Evolutionary conservation across 2,329 filamentous ascomycete genomes (phyloP).

Genomic region (Monosporascus sp.): DNA sequence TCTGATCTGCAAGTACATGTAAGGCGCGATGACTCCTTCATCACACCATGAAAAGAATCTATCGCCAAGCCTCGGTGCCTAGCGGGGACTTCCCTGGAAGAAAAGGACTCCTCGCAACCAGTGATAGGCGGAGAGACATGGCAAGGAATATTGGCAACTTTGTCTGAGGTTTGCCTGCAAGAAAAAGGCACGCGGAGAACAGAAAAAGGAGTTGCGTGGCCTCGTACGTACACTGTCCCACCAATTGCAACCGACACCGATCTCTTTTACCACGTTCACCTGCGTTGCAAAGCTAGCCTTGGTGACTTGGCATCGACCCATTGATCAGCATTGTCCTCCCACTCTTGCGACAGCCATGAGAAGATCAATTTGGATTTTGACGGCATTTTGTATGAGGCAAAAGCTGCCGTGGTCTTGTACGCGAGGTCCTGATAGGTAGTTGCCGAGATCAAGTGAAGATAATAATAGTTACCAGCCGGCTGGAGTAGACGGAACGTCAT

Average conservation of each 20-base stretch:
- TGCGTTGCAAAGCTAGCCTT: too few species aligned
- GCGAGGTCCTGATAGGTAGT: background rate
- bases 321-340: background rate
- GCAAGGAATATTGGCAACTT: background rate
- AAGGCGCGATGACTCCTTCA: background rate
- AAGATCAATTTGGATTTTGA: background rate
- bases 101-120: background rate
- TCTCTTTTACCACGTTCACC: too few species aligned
- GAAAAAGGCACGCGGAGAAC: background rate
- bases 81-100: too few species aligned
- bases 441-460: background rate
- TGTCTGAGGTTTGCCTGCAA: background rate
- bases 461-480: background rate
- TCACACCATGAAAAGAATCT: background rate
- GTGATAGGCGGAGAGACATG: background rate
- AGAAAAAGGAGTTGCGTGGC: background rate
- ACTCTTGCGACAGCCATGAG: background rate
- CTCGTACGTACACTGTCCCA: too few species aligned
- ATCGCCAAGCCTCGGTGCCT: too few species aligned
- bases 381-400: too few species aligned
- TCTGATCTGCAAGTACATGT: background rate
- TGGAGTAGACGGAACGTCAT: background rate
- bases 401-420: background rate
- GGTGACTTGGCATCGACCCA: background rate
- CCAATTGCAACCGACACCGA: too few species aligned